These are phyloP conservation scores for Cladophialophora psammophila DNA, from an alignment of 2,329 filamentous ascomycete genomes.

Conservation along the genomic window DNA sequence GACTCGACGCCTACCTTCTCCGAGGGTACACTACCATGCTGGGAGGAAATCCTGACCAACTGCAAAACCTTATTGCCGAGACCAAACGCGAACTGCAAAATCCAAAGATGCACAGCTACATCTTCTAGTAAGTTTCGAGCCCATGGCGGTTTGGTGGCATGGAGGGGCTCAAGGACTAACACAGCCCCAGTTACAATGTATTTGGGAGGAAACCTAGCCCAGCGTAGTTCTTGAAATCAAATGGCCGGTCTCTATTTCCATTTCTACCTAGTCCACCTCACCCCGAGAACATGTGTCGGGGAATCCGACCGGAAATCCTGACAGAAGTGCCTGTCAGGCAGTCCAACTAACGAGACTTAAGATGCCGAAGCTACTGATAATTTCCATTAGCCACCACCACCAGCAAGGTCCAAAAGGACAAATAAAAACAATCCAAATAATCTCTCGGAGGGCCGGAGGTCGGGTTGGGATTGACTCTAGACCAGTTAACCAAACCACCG, in stretches of 20 bases:
- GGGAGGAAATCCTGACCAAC: slow-evolving; percentile 37
- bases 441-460: neutral
- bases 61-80: slow-evolving; percentile 32
- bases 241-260: neutral
- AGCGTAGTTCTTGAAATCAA: neutral
- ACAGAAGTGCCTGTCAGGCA: neutral
- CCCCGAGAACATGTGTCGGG: neutral
- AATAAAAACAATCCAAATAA: neutral
- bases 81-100: slow-evolving; percentile 27
- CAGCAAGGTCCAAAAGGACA: neutral
- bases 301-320: neutral
- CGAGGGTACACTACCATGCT: slow-evolving; percentile 39
- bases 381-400: neutral
- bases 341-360: neutral
- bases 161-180: neutral
- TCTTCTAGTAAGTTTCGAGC: slow-evolving; percentile 18
- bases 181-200: neutral
- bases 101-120: slow-evolving; percentile 20
- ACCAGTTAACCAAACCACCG: neutral
- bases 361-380: neutral
- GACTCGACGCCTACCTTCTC: slow-evolving; percentile 33
- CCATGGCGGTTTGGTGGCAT: neutral
- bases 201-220: neutral
- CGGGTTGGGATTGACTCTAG: neutral
- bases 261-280: neutral